Percentiles rank a stretch among this genome's conserved stretches.
Evolutionary conservation across 2,329 filamentous ascomycete genomes (phyloP).

Genomic region (Diaporthe aspalathi): DNA sequence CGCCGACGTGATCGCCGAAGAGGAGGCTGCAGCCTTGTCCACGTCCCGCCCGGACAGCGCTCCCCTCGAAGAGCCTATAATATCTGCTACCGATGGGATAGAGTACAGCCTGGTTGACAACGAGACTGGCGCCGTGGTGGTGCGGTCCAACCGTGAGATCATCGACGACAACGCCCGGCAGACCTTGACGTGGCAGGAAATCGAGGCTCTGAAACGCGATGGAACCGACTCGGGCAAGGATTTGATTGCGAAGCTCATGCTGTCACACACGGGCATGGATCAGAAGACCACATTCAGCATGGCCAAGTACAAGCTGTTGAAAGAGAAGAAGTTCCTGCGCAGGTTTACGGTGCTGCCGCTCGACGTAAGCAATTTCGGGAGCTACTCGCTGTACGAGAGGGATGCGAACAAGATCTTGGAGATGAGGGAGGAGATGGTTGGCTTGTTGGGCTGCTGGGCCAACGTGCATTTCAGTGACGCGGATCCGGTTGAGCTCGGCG

Average conservation of each 20-base stretch:
- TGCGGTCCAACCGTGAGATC: constrained; percentile 68
- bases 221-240: constrained; percentile 85
- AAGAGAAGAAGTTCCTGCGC: constrained; percentile 92
- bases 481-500: constrained; percentile 41
- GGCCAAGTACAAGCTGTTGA: constrained; percentile 95
- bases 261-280: constrained; percentile 88
- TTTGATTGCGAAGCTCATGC: constrained; percentile 90
- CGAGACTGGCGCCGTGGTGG: constrained; percentile 61
- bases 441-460: constrained; percentile 85
- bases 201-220: constrained; percentile 79
- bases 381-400: constrained; percentile 83
- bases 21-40: constrained; percentile 43
- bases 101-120: constrained; percentile 59
- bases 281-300: constrained; percentile 95
- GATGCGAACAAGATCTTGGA: constrained; percentile 87
- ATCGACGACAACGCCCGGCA: constrained; percentile 76
- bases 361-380: constrained; percentile 79
- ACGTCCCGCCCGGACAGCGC: constrained; percentile 53
- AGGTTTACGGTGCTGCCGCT: constrained; percentile 87
- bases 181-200: constrained; percentile 79
- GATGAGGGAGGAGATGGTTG: constrained; percentile 84
- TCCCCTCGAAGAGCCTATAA: constrained; percentile 54
- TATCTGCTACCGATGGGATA: constrained; percentile 52
- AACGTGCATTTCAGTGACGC: constrained; percentile 81
- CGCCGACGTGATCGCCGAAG: constrained; percentile 74